Percentiles rank a stretch among this genome's conserved stretches.
phyloP scores from a whole-genome alignment of 192 early-diverging fungal species.

The Coemansia umbellata region DNA sequence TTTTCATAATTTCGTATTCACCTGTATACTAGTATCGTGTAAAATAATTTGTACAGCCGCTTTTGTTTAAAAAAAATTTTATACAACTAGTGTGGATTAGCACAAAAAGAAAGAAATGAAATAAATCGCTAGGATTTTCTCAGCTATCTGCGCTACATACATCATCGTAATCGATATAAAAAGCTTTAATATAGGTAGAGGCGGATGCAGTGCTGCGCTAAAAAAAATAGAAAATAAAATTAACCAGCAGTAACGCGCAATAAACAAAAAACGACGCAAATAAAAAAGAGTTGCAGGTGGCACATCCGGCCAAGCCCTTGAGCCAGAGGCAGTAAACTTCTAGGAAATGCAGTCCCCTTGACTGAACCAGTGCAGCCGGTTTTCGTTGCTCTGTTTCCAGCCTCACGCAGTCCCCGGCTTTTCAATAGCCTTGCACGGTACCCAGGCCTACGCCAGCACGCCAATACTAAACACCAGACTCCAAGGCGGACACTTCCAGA shows the following conservation, averaged over 20 bases:
- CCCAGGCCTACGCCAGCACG: conserved; percentile 35
- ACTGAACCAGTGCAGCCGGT: conserved; percentile 30
- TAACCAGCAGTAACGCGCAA: not conserved
- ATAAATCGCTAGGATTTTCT: not conserved
- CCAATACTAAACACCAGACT: conserved; percentile 29
- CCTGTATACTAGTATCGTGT: no score
- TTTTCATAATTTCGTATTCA: not conserved
- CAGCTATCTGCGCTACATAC: not conserved
- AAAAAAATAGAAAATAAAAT: not conserved
- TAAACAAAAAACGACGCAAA: not conserved
- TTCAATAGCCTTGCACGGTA: conserved; percentile 26
- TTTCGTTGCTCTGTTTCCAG: conserved; percentile 48
- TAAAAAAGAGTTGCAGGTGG: conserved; percentile 11
- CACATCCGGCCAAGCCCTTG: conserved; percentile 11
- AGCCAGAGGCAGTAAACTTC: conserved; percentile 14
- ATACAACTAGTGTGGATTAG: not conserved
- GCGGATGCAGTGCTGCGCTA: not conserved
- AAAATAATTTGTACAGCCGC: no score
- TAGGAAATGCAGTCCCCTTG: conserved; percentile 27
- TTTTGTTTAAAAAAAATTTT: no score
- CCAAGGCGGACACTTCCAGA: conserved; percentile 27
- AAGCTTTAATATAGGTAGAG: not conserved
- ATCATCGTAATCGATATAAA: not conserved
- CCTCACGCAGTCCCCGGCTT: conserved; percentile 32
- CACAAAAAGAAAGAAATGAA: not conserved